These are phyloP conservation scores for Pulveroboletus sp. DNA, from an alignment of 768 basidiomycete genomes.

Conservation along the genomic window DNA sequence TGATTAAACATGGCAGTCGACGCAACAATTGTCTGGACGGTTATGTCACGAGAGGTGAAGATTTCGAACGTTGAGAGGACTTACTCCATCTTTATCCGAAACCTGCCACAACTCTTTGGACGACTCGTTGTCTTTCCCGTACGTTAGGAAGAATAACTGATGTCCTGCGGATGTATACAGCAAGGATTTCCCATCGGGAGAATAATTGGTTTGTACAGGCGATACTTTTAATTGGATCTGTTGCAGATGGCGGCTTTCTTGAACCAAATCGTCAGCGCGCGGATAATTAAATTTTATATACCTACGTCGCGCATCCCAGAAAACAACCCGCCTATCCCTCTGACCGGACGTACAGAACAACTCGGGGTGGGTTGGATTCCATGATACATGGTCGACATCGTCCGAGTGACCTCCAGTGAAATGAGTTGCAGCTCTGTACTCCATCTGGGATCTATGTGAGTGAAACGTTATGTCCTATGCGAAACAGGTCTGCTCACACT, in stretches of 20 bases:
- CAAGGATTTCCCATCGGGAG: slow-evolving; percentile 66
- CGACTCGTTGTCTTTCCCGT: slow-evolving; percentile 51
- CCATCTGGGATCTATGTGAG: slow-evolving; percentile 48
- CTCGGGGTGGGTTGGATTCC: slow-evolving; percentile 84
- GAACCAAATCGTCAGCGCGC: slow-evolving; percentile 8
- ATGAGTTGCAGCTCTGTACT: slow-evolving; percentile 57
- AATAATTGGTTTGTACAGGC: slow-evolving; percentile 63
- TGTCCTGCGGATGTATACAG: slow-evolving; percentile 60
- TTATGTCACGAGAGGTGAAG: not conserved
- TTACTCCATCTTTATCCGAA: slow-evolving; percentile 31
- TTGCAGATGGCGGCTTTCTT: slow-evolving; percentile 71
- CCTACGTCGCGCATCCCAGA: slow-evolving; percentile 82
- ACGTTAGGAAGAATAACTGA: slow-evolving; percentile 58
- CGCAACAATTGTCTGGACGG: slow-evolving; percentile 42
- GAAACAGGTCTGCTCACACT: slow-evolving; percentile 47
- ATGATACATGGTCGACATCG: slow-evolving; percentile 78
- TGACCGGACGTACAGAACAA: slow-evolving; percentile 77
- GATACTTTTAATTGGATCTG: slow-evolving; percentile 54
- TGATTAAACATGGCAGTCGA: slow-evolving; percentile 77
- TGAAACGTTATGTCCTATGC: not conserved
- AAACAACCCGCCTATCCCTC: slow-evolving; percentile 69
- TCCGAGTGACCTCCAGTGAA: slow-evolving; percentile 72
- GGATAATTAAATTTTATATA: not conserved
- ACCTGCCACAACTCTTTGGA: slow-evolving; percentile 48
- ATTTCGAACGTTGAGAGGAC: not conserved